These are phyloP conservation scores for Juglanconis juglandina DNA, from an alignment of 2,329 filamentous ascomycete genomes.

Conservation along the genomic window DNA sequence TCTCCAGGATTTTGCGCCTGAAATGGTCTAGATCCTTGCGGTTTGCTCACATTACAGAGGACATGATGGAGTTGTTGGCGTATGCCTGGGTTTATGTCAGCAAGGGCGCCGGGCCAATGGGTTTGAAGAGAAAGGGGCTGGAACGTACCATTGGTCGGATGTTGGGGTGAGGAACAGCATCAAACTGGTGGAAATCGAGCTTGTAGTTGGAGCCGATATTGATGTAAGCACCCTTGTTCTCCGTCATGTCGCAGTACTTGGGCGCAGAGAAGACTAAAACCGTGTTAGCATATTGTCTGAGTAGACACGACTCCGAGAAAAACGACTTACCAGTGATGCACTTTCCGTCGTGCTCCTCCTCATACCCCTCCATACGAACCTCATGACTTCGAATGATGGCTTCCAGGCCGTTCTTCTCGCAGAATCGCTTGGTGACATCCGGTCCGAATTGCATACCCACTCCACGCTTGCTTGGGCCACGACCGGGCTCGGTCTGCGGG, in stretches of 20 bases:
- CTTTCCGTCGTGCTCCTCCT: conserved; percentile 90
- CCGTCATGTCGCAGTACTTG: conserved; percentile 94
- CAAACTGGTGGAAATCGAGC: conserved; percentile 88
- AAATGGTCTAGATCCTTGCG: conserved; percentile 5
- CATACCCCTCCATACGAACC: conserved; percentile 98
- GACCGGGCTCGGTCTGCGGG: conserved; percentile 78
- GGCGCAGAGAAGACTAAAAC: conserved; percentile 85
- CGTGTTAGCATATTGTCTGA: conserved; percentile 24
- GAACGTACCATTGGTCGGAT: conserved; percentile 80
- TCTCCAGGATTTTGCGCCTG: conserved; percentile 7
- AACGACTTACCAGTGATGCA: conserved; percentile 77
- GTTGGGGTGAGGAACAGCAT: conserved; percentile 92
- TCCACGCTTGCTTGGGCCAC: conserved; percentile 92
- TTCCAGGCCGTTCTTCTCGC: conserved; percentile 89
- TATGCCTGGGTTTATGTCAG: conserved; percentile 60
- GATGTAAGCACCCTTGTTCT: conserved; percentile 98
- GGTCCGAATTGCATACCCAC: conserved; percentile 96
- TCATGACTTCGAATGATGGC: conserved; percentile 97
- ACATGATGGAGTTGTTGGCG: conserved; percentile 78
- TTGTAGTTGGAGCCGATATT: conserved; percentile 92
- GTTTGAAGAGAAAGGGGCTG: not conserved
- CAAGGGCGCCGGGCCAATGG: not conserved
- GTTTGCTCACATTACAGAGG: conserved; percentile 61
- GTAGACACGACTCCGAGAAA: not conserved
- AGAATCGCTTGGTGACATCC: conserved; percentile 94